These are phyloP conservation scores for Fusarium nurragi DNA, from an alignment of 2,329 filamentous ascomycete species.

Conservation along the genomic window DNA sequence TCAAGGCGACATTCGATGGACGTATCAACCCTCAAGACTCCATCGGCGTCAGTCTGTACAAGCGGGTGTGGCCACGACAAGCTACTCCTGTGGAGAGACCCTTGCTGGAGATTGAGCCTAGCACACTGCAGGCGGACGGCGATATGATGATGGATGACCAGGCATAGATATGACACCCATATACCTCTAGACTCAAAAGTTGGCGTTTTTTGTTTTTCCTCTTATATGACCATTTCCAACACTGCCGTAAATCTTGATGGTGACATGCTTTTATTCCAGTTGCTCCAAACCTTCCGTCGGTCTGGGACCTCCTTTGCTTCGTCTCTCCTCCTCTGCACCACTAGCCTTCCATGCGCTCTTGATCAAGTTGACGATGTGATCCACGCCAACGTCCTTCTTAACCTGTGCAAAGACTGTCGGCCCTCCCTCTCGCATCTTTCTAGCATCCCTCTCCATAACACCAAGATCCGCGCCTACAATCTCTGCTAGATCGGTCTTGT, in stretches of 20 bases:
- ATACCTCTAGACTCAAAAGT: constrained; percentile 45
- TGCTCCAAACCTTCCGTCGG: constrained; percentile 65
- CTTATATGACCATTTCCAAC: constrained; percentile 12
- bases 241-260: not conserved
- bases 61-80: constrained; percentile 82
- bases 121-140: constrained; percentile 36
- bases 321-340: constrained; percentile 74
- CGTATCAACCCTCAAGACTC: constrained; percentile 96
- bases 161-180: constrained; percentile 43
- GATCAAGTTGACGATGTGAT: constrained; percentile 88
- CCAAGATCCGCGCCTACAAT: constrained; percentile 87
- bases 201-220: constrained; percentile 38
- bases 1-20: constrained; percentile 97
- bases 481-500: constrained; percentile 95
- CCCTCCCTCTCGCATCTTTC: constrained; percentile 94
- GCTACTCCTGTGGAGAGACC: constrained; percentile 61
- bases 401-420: constrained; percentile 97
- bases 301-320: constrained; percentile 64
- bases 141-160: constrained; percentile 51
- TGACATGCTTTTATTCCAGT: constrained; percentile 44
- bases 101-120: constrained; percentile 52
- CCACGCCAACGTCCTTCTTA: constrained; percentile 87
- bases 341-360: constrained; percentile 92
- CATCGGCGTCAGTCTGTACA: constrained; percentile 89
- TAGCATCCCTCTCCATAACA: constrained; percentile 94